phyloP scores from a whole-genome alignment of 345 rosid species.

The Gossypium ekmanianum region DNA sequence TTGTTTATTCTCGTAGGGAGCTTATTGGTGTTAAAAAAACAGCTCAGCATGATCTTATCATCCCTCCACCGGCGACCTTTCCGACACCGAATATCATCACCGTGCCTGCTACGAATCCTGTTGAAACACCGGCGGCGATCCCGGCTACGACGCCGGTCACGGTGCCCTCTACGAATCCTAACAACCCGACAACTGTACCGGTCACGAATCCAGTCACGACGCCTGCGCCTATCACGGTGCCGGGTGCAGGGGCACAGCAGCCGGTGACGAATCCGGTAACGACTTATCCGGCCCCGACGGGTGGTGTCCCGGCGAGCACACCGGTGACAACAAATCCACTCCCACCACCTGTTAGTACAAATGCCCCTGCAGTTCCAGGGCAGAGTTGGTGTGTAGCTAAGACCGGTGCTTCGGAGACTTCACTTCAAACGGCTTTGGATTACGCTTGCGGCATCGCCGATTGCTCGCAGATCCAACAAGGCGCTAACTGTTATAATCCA shows the following conservation, averaged over 20 bases:
- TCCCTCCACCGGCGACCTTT: constrained; percentile 35
- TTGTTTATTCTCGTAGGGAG: constrained; percentile 34
- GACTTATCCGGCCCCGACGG: constrained; percentile 53
- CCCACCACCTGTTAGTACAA: constrained; percentile 47
- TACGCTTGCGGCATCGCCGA: constrained; percentile 90
- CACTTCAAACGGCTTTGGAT: constrained; percentile 74
- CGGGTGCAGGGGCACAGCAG: constrained; percentile 49
- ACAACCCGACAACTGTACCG: constrained; percentile 44
- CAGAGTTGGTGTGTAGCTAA: constrained; percentile 90
- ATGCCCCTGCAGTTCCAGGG: constrained; percentile 62
- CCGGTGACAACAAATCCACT: constrained; percentile 42
- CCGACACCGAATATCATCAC: constrained; percentile 58
- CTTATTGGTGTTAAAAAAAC: constrained; percentile 25
- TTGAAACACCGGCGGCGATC: constrained; percentile 29
- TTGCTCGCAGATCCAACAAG: constrained; percentile 85
- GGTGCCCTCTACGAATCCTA: constrained; percentile 42
- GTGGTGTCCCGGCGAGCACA: constrained; percentile 41
- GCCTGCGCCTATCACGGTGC: constrained; percentile 51
- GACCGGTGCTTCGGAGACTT: constrained; percentile 50
- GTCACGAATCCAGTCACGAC: constrained; percentile 39
- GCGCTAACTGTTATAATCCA: constrained; percentile 77
- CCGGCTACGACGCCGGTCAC: constrained; percentile 49
- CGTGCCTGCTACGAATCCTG: constrained; percentile 45
- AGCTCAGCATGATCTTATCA: constrained; percentile 35
- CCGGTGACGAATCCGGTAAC: constrained; percentile 72